phyloP scores from a whole-genome alignment of 2,329 filamentous ascomycete species.

The Trichophyton simii region DNA sequence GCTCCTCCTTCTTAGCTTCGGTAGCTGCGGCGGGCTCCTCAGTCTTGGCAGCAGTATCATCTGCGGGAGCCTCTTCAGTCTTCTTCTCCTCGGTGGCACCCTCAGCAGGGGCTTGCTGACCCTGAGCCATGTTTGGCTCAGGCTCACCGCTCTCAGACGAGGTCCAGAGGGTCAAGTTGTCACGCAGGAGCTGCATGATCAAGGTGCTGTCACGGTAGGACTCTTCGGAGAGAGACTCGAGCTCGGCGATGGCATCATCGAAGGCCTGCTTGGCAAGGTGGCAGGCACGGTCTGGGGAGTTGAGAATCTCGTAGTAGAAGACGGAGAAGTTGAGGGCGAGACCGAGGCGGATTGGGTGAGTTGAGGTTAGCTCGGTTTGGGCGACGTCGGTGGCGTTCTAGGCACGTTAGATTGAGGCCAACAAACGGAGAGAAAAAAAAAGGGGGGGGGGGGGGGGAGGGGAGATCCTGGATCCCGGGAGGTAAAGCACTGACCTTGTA shows the following conservation, averaged over 20 bases:
- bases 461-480: neutral
- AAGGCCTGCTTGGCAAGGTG: slow-evolving; percentile 98
- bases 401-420: neutral
- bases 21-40: slow-evolving; percentile 10
- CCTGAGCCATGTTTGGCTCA: slow-evolving; percentile 37
- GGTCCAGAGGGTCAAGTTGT: slow-evolving; percentile 97
- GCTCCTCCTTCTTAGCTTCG: slow-evolving; percentile 8
- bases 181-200: slow-evolving; percentile 97
- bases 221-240: slow-evolving; percentile 94
- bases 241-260: slow-evolving; percentile 95
- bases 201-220: slow-evolving; percentile 98
- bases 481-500: slow-evolving; percentile 62
- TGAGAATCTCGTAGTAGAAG: slow-evolving; percentile 99
- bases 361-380: slow-evolving; percentile 92
- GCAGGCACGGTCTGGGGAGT: slow-evolving; percentile 94
- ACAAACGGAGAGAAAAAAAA: neutral
- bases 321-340: slow-evolving; percentile 98
- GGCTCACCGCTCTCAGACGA: slow-evolving; percentile 76
- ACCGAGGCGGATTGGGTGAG: slow-evolving; percentile 94
- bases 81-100: slow-evolving; percentile 43
- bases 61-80: slow-evolving; percentile 28
- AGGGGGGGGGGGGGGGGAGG: neutral
- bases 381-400: slow-evolving; percentile 96
- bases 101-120: neutral
- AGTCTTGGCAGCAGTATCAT: neutral